These are phyloP conservation scores for Durusdinium trenchii DNA, from an alignment of 73 alveolate genomes.

Conservation along the genomic window DNA sequence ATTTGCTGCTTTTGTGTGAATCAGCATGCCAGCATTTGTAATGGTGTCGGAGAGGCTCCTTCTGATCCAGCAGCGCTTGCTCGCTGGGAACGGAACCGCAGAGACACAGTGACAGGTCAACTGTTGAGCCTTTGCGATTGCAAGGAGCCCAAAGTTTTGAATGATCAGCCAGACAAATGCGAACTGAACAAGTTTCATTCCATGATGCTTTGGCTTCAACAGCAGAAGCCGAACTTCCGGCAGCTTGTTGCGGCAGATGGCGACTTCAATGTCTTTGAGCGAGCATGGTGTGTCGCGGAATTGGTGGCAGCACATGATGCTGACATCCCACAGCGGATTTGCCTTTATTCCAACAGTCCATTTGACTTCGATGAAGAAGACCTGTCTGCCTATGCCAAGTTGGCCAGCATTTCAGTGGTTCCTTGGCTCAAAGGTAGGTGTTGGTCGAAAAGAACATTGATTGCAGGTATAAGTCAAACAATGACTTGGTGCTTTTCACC, in stretches of 20 bases:
- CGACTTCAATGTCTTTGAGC: neutral
- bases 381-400: neutral
- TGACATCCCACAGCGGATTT: neutral
- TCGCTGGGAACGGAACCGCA: constrained; percentile 18
- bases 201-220: constrained; percentile 33
- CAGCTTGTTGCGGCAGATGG: neutral
- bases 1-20: neutral
- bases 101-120: neutral
- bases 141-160: neutral
- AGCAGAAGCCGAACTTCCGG: neutral
- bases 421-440: neutral
- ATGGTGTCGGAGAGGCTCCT: neutral
- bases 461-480: too few species aligned
- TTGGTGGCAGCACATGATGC: constrained; percentile 36
- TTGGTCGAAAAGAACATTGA: too few species aligned
- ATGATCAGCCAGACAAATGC: neutral
- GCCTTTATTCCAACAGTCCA: neutral
- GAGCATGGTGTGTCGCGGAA: constrained; percentile 18
- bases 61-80: neutral
- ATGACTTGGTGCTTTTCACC: too few species aligned
- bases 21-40: constrained; percentile 21
- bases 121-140: neutral
- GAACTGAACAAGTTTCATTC: constrained; percentile 1
- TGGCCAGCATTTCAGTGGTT: neutral
- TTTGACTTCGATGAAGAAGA: neutral